Evolutionary conservation across 257 asterid species (phyloP), one percentile per base, ranked within the genome.

Genomic region (Scutellaria barbata): DNA sequence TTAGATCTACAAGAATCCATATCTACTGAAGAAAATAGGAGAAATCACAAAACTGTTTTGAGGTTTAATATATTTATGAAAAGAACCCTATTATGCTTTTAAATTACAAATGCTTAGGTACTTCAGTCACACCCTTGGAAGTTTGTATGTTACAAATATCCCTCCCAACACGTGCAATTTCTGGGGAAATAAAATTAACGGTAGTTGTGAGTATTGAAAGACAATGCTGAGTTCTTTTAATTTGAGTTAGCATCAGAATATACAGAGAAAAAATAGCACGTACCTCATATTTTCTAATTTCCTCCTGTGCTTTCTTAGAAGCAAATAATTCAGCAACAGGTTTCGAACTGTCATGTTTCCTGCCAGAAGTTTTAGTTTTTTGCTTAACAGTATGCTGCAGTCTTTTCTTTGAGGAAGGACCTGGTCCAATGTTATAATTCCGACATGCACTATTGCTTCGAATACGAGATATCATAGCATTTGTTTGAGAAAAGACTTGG

Each of bases 271-370:
- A 71, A 42, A 74, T 5, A 10, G 50, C 25, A 43, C n/a, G 30
- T 78, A 91, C 98, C 96, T 91, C 93, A 43, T 64, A 86, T 61
- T 80, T 81, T 60, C 74, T 75, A 53, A 94, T 79, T 78, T 95
- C 96, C 58, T 85, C 96, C 74, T 66, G 90, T 67, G 82, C 92
- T 80, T 83, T 87, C 83, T 81, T 82, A 5, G 93, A 88, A 7
- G 87, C 77, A 74, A 95, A 95, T 77, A 89, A 68, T 39, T 81
- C 80, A 52, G 85, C 88, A 79, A 88, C 80, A 63, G 89, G 84
- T 79, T 78, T 85, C 47, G 80, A 81, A 73, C 82, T 67, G 62
- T 77, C 80, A 60, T 83, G 85, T 76, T 87, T 88, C 83, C 81
- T 77, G 61, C 80, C 76, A 46, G 81, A 72, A 68, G 81, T 43